Base-by-base conservation (phyloP, 768 basidiomycete species). In the Hydnomerulius pinastri region DNA sequence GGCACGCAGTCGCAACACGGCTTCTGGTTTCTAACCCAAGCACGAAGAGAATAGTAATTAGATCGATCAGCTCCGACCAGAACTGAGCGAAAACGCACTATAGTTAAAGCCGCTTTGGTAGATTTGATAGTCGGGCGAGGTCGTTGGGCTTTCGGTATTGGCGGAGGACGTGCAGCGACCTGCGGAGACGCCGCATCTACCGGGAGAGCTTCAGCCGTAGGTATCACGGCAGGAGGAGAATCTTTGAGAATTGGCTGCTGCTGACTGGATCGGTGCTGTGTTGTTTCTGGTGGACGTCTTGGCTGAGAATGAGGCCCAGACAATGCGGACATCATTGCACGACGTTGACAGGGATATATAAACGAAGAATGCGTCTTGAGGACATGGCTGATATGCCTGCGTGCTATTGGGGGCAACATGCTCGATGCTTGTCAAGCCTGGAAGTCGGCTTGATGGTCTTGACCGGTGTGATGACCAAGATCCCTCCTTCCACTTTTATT, bases 21-120 rank as follows among this genome's bases (percentile, higher is more conserved):
- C 96, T 21, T 72, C 67, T 0, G 91, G 85, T 33, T 92, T 91
- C 96, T 98, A 59, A 4, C 15, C 13, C 17, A 20, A 56, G 51
- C 44, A 35, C 44, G 46, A 23, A 46, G 46, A 37, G n/a, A n/a
- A n/a, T 12, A 41, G 35, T 13, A 35, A 40, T 53, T 28, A 54
- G 39, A 20, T 12, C 20, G 15, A 5, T n/a, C 7, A 9, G 4
- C n/a, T 4, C 24, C n/a, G n/a, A 21, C 12, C 36, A 41, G 25
- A 40, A 39, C 46, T 29, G 25, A 47, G 37, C 28, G 15, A 28
- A 46, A 11, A 47, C 40, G 75, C 77, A 92, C 91, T 46, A 94
- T 80, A 8, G 82, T 73, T 41, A 94, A 71, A 3, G 90, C 89
- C 4, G 90, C 90, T 67, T 91, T 92, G 46, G 80, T 78, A 0